Base-by-base conservation (phyloP, 306 rosid species). In the Argentina anserina region DNA sequence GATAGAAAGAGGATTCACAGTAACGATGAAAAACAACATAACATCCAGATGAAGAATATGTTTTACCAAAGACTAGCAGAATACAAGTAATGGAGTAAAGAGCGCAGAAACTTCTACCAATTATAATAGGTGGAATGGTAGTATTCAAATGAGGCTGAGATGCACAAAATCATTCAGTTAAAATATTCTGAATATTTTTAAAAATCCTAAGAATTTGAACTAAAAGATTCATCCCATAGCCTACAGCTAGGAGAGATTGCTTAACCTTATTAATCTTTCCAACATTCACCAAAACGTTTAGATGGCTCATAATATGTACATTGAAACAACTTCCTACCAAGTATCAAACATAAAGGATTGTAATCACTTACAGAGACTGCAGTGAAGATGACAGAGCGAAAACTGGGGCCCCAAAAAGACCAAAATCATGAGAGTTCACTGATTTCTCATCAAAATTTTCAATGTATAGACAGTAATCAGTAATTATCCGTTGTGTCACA, bases 381-480 rank as follows among this genome's bases (percentile, higher is more conserved):
- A 91, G 73, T 47, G 88, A 80, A 74, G 97, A 88, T 65, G 91
- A 93, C 65, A 90, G 85, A 84, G 86, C 81, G 71, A 88, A 88
- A 28, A 93, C 88, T 37, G 94, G 92, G 81, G 79, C 67, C 46
- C 96, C 94, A 77, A 71, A 80, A 50, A 69, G 70, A 53, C 77
- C 79, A 34, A 86, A 80, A 41, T 73, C 70, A 79, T 76, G 55
- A 65, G 82, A 73, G 75, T 55, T 63, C 71, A 68, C 66, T 43
- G 87, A 76, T 67, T 86, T 82, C 65, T 84, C 92, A 31, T 86
- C 80, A 71, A 86, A 89, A 75, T 70, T 84, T 55, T 86, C 87
- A 1, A 93, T 71, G 83, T 86, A 93, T 67, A 59, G 79, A 74
- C 65, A 77, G 81, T 87, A 93, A 65, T 91, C 86, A 66, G 84